phyloP scores from a whole-genome alignment of 108 stramenopile genomes.

The Discostella stelligeroides region DNA sequence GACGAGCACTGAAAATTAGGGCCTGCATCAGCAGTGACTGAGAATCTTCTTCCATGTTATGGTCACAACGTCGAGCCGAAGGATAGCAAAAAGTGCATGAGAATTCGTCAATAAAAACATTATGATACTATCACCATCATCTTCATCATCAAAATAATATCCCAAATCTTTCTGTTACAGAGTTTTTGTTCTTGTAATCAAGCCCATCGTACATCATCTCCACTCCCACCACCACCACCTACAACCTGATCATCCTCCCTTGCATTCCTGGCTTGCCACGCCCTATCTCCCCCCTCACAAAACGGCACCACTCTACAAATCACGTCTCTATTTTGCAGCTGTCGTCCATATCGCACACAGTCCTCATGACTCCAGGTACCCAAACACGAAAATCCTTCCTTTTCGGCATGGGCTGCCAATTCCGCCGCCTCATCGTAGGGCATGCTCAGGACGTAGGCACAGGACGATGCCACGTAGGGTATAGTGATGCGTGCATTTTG shows the following conservation, averaged over 20 bases:
- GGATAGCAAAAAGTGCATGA: too few relatives aligned
- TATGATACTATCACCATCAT: too few relatives aligned
- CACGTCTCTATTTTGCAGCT: slow-evolving; percentile 74
- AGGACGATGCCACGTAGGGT: slow-evolving; percentile 60
- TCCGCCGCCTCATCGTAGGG: slow-evolving; percentile 77
- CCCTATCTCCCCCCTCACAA: slow-evolving; percentile 71
- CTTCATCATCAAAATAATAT: too few relatives aligned
- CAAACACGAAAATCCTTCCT: slow-evolving; percentile 70
- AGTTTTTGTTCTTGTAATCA: too few relatives aligned
- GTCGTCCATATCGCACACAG: slow-evolving; percentile 65
- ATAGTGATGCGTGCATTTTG: slow-evolving; percentile 73
- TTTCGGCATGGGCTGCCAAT: slow-evolving; percentile 54
- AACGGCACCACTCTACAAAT: slow-evolving; percentile 79
- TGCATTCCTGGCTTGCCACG: slow-evolving; percentile 85
- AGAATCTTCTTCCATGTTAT: too few relatives aligned
- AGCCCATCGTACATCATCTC: background rate
- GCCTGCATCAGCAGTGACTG: too few relatives aligned
- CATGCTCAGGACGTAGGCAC: slow-evolving; percentile 79
- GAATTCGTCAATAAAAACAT: too few relatives aligned
- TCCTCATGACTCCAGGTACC: slow-evolving; percentile 83
- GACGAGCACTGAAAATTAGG: too few relatives aligned
- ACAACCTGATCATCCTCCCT: slow-evolving; percentile 16
- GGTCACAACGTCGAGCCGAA: too few relatives aligned
- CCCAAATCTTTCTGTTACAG: too few relatives aligned
- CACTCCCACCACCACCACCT: background rate